Conservation (phyloP, 495 filamentous ascomycete species). For the Lasiosphaeria hispida region DNA sequence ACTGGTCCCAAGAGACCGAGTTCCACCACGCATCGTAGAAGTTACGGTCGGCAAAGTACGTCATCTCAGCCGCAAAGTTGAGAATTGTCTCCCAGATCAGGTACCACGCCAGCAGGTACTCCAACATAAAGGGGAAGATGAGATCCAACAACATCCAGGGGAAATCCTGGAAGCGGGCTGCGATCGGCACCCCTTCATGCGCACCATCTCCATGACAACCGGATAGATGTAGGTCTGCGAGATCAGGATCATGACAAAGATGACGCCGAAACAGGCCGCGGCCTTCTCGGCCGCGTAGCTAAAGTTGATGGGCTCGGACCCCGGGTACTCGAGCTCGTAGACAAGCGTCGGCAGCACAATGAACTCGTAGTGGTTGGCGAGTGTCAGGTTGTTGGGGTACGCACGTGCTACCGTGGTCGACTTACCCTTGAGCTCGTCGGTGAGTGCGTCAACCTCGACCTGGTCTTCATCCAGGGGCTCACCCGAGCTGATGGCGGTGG, state of each 20-base stretch:
- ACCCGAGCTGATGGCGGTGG: slow-evolving; percentile 53
- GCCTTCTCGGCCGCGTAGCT: slow-evolving; percentile 68
- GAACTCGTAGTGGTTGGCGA: slow-evolving; percentile 66
- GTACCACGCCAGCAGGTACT: slow-evolving; percentile 69
- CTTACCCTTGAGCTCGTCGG: slow-evolving; percentile 62
- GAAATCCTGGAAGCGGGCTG: slow-evolving; percentile 60
- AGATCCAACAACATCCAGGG: slow-evolving; percentile 68
- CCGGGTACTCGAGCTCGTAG: slow-evolving; percentile 75
- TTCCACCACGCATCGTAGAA: slow-evolving; percentile 80
- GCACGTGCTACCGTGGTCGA: slow-evolving; percentile 34
- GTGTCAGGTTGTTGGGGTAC: slow-evolving; percentile 68
- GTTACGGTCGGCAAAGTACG: slow-evolving; percentile 69
- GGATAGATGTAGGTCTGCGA: slow-evolving; percentile 60
- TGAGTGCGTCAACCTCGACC: slow-evolving; percentile 58
- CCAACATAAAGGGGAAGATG: slow-evolving; percentile 73
- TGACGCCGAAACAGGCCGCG: slow-evolving; percentile 63
- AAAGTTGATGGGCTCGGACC: slow-evolving; percentile 66
- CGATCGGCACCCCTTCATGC: slow-evolving; percentile 61
- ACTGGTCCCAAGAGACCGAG: slow-evolving; percentile 60
- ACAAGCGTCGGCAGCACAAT: slow-evolving; percentile 70
- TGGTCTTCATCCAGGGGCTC: slow-evolving; percentile 58
- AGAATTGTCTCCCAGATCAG: slow-evolving; percentile 80
- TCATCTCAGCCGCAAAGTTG: slow-evolving; percentile 72
- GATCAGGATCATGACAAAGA: slow-evolving; percentile 61
- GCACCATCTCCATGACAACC: slow-evolving; percentile 61